These are phyloP conservation scores for Melampsora americana DNA, from an alignment of 1,284 basidiomycete species.

Conservation along the genomic window DNA sequence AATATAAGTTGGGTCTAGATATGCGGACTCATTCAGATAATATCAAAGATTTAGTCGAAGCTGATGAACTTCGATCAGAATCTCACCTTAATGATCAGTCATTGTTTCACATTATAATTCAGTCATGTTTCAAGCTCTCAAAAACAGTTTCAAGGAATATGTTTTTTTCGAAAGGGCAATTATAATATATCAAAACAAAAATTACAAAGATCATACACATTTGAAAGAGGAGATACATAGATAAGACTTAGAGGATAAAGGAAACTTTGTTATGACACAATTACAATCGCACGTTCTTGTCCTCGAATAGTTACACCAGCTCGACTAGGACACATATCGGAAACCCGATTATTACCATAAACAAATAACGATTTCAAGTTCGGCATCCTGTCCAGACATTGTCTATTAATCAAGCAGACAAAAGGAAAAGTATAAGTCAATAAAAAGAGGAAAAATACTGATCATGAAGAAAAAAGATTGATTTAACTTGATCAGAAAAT, in stretches of 20 bases:
- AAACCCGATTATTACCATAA: constrained; percentile 42
- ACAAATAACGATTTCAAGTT: constrained; percentile 12
- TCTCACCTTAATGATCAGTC: too few relatives aligned
- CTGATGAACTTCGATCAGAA: too few relatives aligned
- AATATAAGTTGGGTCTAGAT: too few relatives aligned
- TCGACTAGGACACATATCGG: constrained; percentile 25
- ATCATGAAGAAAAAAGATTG: constrained; percentile 10
- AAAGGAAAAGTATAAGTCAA: background rate
- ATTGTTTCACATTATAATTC: too few relatives aligned
- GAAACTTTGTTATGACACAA: background rate
- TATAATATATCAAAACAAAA: too few relatives aligned
- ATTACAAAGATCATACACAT: background rate
- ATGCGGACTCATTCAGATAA: too few relatives aligned
- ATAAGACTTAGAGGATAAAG: background rate
- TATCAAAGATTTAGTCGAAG: too few relatives aligned
- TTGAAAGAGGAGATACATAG: background rate
- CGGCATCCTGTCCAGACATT: constrained; percentile 24
- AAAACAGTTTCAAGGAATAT: too few relatives aligned
- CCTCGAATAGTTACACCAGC: constrained; percentile 34
- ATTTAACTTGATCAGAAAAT: constrained; percentile 69
- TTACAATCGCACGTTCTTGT: constrained; percentile 34
- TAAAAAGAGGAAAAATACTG: background rate
- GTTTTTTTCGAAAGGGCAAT: too few relatives aligned
- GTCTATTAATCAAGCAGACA: background rate
- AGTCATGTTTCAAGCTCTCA: too few relatives aligned